Percentiles rank a stretch among this genome's conserved stretches.
Evolutionary conservation across 169 alveolate species (phyloP).

Genomic region (Plasmodium inui): DNA sequence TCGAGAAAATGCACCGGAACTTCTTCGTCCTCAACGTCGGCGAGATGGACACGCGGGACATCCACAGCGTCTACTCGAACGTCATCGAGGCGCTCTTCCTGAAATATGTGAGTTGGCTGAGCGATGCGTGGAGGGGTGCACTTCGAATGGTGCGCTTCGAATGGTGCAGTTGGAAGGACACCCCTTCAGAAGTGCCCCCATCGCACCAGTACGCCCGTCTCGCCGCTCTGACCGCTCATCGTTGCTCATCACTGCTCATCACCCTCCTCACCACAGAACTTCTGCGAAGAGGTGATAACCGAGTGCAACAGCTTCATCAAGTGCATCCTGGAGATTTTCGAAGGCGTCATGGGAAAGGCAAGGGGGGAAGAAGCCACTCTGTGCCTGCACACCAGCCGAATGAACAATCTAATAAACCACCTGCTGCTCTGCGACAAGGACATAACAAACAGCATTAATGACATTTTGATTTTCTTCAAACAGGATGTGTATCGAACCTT

Average conservation of each 20-base stretch:
- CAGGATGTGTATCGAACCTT: slow-evolving; percentile 26
- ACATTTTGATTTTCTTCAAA: slow-evolving; percentile 9
- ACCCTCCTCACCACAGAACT: slow-evolving; percentile 3
- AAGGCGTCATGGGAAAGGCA: neutral
- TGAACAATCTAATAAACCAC: slow-evolving; percentile 27
- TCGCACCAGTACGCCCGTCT: neutral
- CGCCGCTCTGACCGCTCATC: neutral
- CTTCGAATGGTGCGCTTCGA: neutral
- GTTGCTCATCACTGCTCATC: neutral
- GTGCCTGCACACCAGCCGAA: slow-evolving; percentile 2
- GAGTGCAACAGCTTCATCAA: slow-evolving; percentile 34
- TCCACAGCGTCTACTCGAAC: slow-evolving; percentile 15
- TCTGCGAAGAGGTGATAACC: slow-evolving; percentile 53
- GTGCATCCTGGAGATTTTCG: slow-evolving; percentile 24
- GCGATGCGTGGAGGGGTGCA: neutral
- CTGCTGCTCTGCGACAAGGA: slow-evolving; percentile 38
- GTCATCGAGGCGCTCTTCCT: slow-evolving; percentile 37
- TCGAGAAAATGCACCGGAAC: neutral
- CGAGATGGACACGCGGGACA: neutral
- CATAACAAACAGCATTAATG: slow-evolving; percentile 8
- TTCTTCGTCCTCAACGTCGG: slow-evolving; percentile 20
- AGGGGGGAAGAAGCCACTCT: neutral
- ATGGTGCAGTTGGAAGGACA: neutral
- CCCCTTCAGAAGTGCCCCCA: neutral
- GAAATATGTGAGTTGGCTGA: slow-evolving; percentile 50